Base-by-base conservation (phyloP, 2,329 filamentous ascomycete genomes). In the Xylaria sp. region DNA sequence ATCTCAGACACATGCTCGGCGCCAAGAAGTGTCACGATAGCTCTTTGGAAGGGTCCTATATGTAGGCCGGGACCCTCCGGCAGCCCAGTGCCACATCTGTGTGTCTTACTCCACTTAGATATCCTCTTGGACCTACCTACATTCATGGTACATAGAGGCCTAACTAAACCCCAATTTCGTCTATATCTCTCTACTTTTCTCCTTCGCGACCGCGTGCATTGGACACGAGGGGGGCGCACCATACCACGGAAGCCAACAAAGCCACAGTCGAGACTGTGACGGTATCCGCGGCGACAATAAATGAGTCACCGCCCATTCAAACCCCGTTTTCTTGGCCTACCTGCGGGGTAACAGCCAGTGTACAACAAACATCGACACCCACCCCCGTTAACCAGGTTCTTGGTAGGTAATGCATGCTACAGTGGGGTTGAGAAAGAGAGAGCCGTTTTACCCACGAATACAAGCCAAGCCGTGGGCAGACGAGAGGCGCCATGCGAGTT, bases 231-330 rank as follows among this genome's bases (percentile, higher is more conserved):
- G 43, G 41, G 51, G 18, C 8, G 25, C 13, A 33, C 15, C 51
- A 48, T 9, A 33, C 6, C 51, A 48, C 51, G 13, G 15, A 36
- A 18, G 1, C n/a, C 36, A 41, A 25, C 55, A 59, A 46, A 59
- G 62, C 62, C 54, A 58, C 55, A 33, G 25, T 59, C 62, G n/a
- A 18, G 33, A 43, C 43, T 41, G 54, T 46, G 13, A 52, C 20
- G 64, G 25, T 31, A 62, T 36, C 31, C 43, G 54, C 55, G 54
- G 48, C 33, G 41, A 31, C 20, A 25, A 31, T 41, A 7, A 57
- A 66, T 66, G 64, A 66, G 64, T 66, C 64, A 66, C 58, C 33
- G 57, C 58, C 39, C 39, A 61, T 56, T 56, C 49, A 52, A 46
- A 49, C 39, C 41, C 20, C 1, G n/a, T 39, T n/a, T 33, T 48